These are phyloP conservation scores for Phytophthora uliginosa DNA, from an alignment of 352 stramenopile species.

Conservation along the genomic window DNA sequence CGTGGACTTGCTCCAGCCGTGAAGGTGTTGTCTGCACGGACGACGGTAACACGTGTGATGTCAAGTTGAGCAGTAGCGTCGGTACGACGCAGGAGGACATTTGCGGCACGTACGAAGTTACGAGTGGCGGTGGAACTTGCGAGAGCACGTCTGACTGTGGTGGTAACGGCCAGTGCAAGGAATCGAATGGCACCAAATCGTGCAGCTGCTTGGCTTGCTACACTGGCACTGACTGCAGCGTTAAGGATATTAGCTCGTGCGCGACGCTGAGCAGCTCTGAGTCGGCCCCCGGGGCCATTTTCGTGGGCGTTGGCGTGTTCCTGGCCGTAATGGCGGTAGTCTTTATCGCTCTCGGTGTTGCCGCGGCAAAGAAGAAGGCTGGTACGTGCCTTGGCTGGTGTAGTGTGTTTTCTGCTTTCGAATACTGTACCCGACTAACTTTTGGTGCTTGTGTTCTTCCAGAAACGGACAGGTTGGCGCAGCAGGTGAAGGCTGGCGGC, in stretches of 20 bases:
- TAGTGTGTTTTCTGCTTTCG: not conserved
- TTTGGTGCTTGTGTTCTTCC: conserved; percentile 10
- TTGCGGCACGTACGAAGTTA: conserved; percentile 77
- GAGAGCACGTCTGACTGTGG: conserved; percentile 74
- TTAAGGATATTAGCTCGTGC: conserved; percentile 79
- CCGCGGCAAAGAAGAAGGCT: conserved; percentile 79
- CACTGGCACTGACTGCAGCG: conserved; percentile 80
- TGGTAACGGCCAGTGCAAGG: conserved; percentile 79
- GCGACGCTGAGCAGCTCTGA: conserved; percentile 69
- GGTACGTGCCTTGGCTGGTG: conserved; percentile 44
- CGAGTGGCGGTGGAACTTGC: conserved; percentile 72
- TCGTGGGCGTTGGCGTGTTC: conserved; percentile 75
- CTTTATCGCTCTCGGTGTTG: conserved; percentile 76
- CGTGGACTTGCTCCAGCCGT: conserved; percentile 77
- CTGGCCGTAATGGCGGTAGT: conserved; percentile 81
- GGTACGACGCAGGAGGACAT: conserved; percentile 84
- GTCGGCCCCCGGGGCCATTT: conserved; percentile 77
- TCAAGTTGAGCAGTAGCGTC: conserved; percentile 52
- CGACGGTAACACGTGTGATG: conserved; percentile 73
- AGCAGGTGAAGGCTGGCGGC: conserved; percentile 69
- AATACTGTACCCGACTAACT: conserved; percentile 4
- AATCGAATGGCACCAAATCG: conserved; percentile 65
- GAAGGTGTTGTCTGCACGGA: conserved; percentile 80
- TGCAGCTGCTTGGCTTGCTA: conserved; percentile 86
- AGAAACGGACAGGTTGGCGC: conserved; percentile 76